Conservation (phyloP, 2,329 filamentous ascomycete genomes). For the Neofusicoccum umdonicola region DNA sequence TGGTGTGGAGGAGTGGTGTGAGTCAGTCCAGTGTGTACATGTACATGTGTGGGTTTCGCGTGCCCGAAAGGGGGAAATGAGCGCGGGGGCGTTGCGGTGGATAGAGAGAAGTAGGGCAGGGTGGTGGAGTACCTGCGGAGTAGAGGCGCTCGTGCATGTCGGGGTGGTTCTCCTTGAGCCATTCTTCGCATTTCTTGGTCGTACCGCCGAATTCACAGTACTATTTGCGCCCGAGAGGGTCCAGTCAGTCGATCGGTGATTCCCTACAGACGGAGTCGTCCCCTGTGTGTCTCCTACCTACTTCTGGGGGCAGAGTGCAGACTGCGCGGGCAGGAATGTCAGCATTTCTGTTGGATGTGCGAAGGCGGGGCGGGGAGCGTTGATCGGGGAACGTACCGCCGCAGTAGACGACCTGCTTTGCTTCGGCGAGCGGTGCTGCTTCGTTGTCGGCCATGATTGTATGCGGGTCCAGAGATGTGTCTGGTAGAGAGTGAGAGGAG, state of each 20-base stretch:
- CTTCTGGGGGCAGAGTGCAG: slow-evolving; percentile 66
- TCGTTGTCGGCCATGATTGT: slow-evolving; percentile 19
- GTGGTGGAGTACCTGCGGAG: slow-evolving; percentile 65
- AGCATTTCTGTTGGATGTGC: neutral
- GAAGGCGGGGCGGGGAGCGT: neutral
- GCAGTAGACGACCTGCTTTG: slow-evolving; percentile 61
- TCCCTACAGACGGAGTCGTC: neutral
- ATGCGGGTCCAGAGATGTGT: neutral
- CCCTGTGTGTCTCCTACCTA: slow-evolving; percentile 45
- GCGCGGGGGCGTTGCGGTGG: too few relatives aligned
- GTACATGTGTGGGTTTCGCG: too few relatives aligned
- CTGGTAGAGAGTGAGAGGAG: neutral
- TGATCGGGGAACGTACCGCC: slow-evolving; percentile 49
- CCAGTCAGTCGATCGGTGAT: neutral
- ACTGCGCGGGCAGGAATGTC: slow-evolving; percentile 40
- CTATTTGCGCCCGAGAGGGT: slow-evolving; percentile 48
- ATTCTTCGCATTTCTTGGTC: slow-evolving; percentile 94
- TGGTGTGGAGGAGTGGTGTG: slow-evolving; percentile 11
- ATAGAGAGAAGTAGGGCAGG: too few relatives aligned
- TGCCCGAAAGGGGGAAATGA: too few relatives aligned
- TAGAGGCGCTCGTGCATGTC: slow-evolving; percentile 77
- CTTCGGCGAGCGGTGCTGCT: slow-evolving; percentile 30
- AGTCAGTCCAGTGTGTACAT: neutral
- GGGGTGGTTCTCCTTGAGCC: slow-evolving; percentile 75
- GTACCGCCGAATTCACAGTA: slow-evolving; percentile 99